These are phyloP conservation scores for Cercospora sp. DNA, from an alignment of 2,329 filamentous ascomycete genomes.

Conservation along the genomic window DNA sequence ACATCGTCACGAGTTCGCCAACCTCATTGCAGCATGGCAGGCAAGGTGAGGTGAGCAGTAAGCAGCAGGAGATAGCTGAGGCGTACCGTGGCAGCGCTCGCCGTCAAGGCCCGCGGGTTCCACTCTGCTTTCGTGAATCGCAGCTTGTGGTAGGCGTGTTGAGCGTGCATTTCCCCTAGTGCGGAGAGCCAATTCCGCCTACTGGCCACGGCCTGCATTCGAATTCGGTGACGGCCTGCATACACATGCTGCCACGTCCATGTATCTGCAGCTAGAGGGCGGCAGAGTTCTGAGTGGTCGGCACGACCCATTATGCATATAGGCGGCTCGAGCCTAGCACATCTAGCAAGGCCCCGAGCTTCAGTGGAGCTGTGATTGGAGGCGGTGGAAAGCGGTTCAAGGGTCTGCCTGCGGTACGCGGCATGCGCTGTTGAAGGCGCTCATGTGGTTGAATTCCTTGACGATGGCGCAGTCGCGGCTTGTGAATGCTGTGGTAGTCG, in stretches of 20 bases:
- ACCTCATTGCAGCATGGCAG: constrained; percentile 14
- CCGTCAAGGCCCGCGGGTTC: constrained; percentile 19
- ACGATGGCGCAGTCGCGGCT: background rate
- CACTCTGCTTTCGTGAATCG: constrained; percentile 9
- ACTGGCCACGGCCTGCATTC: constrained; percentile 26
- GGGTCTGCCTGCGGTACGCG: constrained; percentile 5
- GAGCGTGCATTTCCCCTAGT: constrained; percentile 18
- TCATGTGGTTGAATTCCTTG: constrained; percentile 14
- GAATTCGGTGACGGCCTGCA: constrained; percentile 25
- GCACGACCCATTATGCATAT: constrained; percentile 23
- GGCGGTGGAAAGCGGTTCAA: background rate
- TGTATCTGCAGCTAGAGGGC: constrained; percentile 28
- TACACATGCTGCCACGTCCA: constrained; percentile 36
- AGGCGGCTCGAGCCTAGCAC: constrained; percentile 3
- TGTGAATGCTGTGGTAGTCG: background rate
- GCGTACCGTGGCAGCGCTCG: constrained; percentile 25
- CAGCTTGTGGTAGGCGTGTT: constrained; percentile 20
- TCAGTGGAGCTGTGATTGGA: constrained; percentile 16
- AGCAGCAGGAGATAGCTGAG: constrained; percentile 25
- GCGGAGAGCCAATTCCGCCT: constrained; percentile 24
- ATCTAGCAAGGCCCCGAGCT: constrained; percentile 1
- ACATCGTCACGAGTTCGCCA: constrained; percentile 16
- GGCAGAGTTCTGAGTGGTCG: constrained; percentile 26
- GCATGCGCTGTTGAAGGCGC: constrained; percentile 2
- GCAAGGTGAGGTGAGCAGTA: constrained; percentile 16